Evolutionary conservation across 495 filamentous ascomycete species (phyloP).

Genomic region (Tuber melanosporum): DNA sequence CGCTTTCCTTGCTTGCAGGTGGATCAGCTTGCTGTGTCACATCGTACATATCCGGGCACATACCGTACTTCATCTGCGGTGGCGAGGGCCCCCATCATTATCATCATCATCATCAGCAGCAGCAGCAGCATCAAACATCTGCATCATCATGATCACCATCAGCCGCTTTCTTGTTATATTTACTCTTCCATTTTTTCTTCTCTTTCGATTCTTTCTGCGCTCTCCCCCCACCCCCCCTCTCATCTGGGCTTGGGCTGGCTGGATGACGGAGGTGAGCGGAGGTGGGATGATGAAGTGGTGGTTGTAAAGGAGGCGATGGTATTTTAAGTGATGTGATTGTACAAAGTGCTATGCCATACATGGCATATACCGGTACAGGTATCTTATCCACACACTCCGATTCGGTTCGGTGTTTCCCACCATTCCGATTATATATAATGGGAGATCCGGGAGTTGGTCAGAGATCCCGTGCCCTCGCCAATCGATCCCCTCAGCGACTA

Average conservation of each 20-base stretch:
- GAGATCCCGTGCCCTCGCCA: conserved; percentile 2
- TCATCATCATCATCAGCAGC: too few species aligned
- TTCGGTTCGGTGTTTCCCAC: background rate
- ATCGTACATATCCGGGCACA: background rate
- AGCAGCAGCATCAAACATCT: background rate
- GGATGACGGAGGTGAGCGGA: background rate
- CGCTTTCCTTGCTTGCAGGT: background rate
- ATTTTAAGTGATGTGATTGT: background rate
- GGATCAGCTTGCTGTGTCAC: background rate
- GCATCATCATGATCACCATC: background rate
- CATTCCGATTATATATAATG: background rate
- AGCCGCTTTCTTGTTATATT: background rate
- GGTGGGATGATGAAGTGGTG: background rate
- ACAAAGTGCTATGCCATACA: background rate
- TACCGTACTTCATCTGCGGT: background rate
- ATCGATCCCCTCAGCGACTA: background rate
- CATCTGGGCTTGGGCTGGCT: background rate
- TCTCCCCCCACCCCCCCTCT: background rate
- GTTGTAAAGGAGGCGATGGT: background rate
- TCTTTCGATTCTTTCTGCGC: background rate
- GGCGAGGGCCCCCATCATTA: background rate
- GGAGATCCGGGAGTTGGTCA: conserved; percentile 2
- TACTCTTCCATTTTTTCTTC: background rate
- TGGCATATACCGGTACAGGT: background rate
- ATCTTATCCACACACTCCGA: background rate